Conservation (phyloP, 805 yeast species). For the Lachancea kluyveri region DNA sequence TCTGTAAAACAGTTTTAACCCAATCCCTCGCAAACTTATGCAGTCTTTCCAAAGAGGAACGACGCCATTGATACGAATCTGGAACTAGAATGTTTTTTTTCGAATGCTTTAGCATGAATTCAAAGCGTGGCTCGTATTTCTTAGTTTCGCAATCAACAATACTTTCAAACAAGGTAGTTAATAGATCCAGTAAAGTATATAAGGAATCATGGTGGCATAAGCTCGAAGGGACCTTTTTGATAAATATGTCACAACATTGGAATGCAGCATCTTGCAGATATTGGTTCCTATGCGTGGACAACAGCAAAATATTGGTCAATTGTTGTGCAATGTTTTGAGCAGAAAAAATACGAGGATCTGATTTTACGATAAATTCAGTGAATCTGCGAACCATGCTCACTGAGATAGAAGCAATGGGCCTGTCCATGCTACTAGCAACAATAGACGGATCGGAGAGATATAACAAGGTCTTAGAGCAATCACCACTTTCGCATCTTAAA, state of each 20-base stretch:
- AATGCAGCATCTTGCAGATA: slow-evolving; percentile 76
- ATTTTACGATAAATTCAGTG: slow-evolving; percentile 43
- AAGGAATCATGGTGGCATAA: slow-evolving; percentile 69
- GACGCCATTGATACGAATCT: slow-evolving; percentile 80
- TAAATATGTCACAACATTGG: slow-evolving; percentile 64
- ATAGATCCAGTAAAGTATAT: slow-evolving; percentile 73
- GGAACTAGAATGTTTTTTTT: slow-evolving; percentile 32
- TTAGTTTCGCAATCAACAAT: slow-evolving; percentile 77
- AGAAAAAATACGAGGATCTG: slow-evolving; percentile 50
- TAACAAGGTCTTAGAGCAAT: slow-evolving; percentile 66
- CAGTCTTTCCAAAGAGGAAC: slow-evolving; percentile 54
- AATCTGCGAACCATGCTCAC: slow-evolving; percentile 52
- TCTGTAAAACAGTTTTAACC: slow-evolving; percentile 52
- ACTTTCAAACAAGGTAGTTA: slow-evolving; percentile 72
- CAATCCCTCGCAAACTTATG: slow-evolving; percentile 57
- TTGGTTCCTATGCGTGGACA: slow-evolving; percentile 72
- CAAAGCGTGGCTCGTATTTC: slow-evolving; percentile 78
- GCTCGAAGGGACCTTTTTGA: slow-evolving; percentile 65
- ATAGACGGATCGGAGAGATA: slow-evolving; percentile 87
- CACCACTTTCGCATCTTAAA: slow-evolving; percentile 72
- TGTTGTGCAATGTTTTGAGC: slow-evolving; percentile 59
- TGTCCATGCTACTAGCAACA: slow-evolving; percentile 60
- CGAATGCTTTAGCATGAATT: slow-evolving; percentile 43
- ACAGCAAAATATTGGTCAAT: slow-evolving; percentile 56
- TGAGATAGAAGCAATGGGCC: slow-evolving; percentile 60